These are phyloP conservation scores for Perilla frutescens DNA, from an alignment of 257 asterid genomes.

Conservation along the genomic window DNA sequence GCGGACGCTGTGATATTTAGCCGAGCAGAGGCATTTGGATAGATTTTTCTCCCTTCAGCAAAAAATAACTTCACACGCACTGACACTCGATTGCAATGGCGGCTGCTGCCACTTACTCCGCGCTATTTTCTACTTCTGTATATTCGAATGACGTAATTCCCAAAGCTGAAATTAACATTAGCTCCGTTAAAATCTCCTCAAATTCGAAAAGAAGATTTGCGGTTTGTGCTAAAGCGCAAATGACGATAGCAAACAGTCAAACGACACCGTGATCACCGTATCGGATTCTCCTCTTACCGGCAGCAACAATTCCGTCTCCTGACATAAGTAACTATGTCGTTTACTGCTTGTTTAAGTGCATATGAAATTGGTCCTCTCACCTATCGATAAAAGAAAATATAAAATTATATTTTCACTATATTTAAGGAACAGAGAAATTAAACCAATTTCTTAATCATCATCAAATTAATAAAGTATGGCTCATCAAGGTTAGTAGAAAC, in stretches of 20 bases:
- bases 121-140: constrained; percentile 34
- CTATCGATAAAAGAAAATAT: too few relatives aligned
- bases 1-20: too few relatives aligned
- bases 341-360: background rate
- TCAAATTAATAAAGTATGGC: too few relatives aligned
- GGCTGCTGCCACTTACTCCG: constrained; percentile 43
- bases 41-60: background rate
- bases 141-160: constrained; percentile 24
- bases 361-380: too few relatives aligned
- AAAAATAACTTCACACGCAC: constrained; percentile 23
- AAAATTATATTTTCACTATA: too few relatives aligned
- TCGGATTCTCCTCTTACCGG: constrained; percentile 45
- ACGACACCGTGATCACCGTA: constrained; percentile 40
- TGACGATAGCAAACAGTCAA: constrained; percentile 42
- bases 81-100: constrained; percentile 47
- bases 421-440: too few relatives aligned
- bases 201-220: constrained; percentile 37
- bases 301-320: constrained; percentile 39
- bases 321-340: constrained; percentile 33
- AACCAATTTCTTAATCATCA: too few relatives aligned
- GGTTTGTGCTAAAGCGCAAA: constrained; percentile 49
- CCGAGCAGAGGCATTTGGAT: too few relatives aligned
- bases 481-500: too few relatives aligned
- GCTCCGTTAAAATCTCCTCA: constrained; percentile 29
- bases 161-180: constrained; percentile 19